A percentile compares a stretch with the other conserved stretches of the same genome.
Conservation (phyloP, 768 basidiomycete genomes). For the Aureoboletus auriporus region DNA sequence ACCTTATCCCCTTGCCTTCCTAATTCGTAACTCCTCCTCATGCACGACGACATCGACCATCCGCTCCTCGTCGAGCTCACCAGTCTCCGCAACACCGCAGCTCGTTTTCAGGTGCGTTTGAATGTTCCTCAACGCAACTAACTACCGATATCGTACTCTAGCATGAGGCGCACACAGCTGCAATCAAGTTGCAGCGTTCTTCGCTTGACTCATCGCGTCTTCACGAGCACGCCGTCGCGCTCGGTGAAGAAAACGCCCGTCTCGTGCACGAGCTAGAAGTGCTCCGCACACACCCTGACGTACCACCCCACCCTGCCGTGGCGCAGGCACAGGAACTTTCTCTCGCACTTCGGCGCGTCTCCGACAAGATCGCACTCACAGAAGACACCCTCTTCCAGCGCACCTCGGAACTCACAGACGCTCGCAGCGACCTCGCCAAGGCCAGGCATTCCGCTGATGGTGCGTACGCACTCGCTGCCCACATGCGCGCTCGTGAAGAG, state of each 20-base stretch:
- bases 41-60: slow-evolving; percentile 25
- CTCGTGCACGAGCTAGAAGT: slow-evolving; percentile 52
- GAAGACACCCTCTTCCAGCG: slow-evolving; percentile 51
- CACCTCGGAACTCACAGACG: slow-evolving; percentile 43
- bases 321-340: slow-evolving; percentile 52
- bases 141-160: slow-evolving; percentile 19
- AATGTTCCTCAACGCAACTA: accelerated
- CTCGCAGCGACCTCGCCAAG: slow-evolving; percentile 40
- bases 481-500: slow-evolving; percentile 53
- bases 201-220: slow-evolving; percentile 45
- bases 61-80: slow-evolving; percentile 47
- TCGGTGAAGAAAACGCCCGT: slow-evolving; percentile 58
- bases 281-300: slow-evolving; percentile 52
- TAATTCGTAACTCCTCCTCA: neutral
- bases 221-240: slow-evolving; percentile 18
- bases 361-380: slow-evolving; percentile 61
- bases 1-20: slow-evolving; percentile 6
- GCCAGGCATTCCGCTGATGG: slow-evolving; percentile 42
- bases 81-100: slow-evolving; percentile 42
- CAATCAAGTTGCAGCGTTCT: slow-evolving; percentile 63
- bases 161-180: slow-evolving; percentile 68
- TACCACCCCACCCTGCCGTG: slow-evolving; percentile 34
- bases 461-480: slow-evolving; percentile 54
- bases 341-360: slow-evolving; percentile 62
- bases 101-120: slow-evolving; percentile 45